Percentiles rank a stretch among this genome's conserved stretches.
These are phyloP conservation scores for Moricandia arvensis DNA, from an alignment of 345 rosid species.

Conservation along the genomic window DNA sequence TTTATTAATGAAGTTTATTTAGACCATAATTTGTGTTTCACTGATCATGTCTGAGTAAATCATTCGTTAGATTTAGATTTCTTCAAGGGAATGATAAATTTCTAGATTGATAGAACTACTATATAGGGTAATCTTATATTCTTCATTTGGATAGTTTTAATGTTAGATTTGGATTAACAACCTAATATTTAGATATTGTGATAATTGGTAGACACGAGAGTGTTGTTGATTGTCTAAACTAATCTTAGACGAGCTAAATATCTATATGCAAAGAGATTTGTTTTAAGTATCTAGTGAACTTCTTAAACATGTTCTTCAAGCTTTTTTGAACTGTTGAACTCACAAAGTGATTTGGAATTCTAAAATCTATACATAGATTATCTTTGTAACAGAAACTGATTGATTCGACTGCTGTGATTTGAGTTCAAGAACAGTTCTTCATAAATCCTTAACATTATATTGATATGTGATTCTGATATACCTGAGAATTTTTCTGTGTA, in stretches of 20 bases:
- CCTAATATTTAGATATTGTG: neutral
- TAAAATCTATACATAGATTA: too few relatives aligned
- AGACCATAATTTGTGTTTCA: too few relatives aligned
- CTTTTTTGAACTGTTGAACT: too few relatives aligned
- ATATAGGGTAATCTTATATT: neutral
- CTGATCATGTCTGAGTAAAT: neutral
- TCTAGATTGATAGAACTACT: too few relatives aligned
- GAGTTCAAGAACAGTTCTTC: too few relatives aligned
- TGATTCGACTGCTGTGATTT: too few relatives aligned
- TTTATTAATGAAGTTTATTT: neutral
- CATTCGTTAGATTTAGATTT: neutral
- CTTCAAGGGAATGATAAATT: neutral
- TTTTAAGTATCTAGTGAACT: neutral
- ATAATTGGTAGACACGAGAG: neutral
- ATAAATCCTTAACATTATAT: too few relatives aligned
- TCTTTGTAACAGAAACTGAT: too few relatives aligned
- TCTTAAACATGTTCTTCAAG: neutral
- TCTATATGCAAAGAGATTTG: neutral
- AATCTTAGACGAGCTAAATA: neutral
- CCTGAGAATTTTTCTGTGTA: too few relatives aligned
- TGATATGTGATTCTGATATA: too few relatives aligned
- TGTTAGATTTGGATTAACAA: neutral
- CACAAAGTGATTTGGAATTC: too few relatives aligned
- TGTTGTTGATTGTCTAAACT: neutral
- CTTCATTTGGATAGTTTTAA: neutral